phyloP scores from a whole-genome alignment of 805 yeast genomes.

The Hanseniaspora lindneri region DNA sequence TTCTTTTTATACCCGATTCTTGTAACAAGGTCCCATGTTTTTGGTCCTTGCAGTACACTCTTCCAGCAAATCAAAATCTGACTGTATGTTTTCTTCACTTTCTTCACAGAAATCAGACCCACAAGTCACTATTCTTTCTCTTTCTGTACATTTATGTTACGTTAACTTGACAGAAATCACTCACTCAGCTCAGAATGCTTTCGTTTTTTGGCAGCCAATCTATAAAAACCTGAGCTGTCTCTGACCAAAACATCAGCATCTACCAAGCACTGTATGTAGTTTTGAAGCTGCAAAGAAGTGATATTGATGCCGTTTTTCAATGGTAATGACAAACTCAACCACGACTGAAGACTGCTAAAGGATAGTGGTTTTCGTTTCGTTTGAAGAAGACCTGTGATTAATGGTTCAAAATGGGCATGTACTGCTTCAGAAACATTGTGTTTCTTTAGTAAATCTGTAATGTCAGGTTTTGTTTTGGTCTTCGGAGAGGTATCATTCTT shows the following conservation, averaged over 20 bases:
- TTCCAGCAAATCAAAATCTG: too few species aligned
- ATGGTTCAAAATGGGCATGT: not conserved
- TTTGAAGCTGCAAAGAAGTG: not conserved
- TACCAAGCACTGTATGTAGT: slow-evolving; percentile 17
- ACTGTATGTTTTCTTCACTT: too few species aligned
- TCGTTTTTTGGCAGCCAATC: slow-evolving; percentile 13
- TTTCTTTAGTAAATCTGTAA: slow-evolving; percentile 16
- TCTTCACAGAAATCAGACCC: too few species aligned
- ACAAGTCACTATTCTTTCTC: too few species aligned
- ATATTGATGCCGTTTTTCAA: not conserved
- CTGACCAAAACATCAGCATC: slow-evolving; percentile 19
- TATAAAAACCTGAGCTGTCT: slow-evolving; percentile 20
- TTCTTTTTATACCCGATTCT: too few species aligned
- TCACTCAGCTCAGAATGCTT: too few species aligned
- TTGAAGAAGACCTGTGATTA: slow-evolving; percentile 2
- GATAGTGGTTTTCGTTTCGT: slow-evolving; percentile 9
- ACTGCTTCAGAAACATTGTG: not conserved
- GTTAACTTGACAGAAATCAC: too few species aligned
- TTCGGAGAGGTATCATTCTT: not conserved
- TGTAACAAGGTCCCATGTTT: too few species aligned
- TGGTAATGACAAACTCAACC: not conserved
- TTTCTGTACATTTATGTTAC: too few species aligned
- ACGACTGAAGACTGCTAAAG: not conserved
- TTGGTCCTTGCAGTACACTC: too few species aligned
- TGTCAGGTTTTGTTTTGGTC: not conserved